Conservation (phyloP, 441 rosid species). For the Syzygium malaccense region DNA sequence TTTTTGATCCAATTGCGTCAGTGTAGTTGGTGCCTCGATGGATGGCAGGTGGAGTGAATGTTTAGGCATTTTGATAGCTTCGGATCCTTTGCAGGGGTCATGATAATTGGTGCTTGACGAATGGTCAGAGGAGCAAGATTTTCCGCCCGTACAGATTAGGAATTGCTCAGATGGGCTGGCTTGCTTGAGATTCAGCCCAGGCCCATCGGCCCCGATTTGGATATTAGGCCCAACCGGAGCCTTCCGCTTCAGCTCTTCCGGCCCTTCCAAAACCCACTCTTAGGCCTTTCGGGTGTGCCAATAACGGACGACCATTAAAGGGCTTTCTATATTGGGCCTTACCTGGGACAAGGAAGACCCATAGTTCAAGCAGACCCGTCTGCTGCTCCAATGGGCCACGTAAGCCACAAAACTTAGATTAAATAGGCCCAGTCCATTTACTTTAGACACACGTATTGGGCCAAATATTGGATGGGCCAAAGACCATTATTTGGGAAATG, state of each 20-base stretch:
- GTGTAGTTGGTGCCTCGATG: background rate
- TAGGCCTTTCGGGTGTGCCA: too few relatives aligned
- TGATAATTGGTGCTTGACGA: background rate
- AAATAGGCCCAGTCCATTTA: background rate
- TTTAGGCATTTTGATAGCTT: background rate
- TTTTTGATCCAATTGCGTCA: background rate
- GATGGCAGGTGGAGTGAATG: background rate
- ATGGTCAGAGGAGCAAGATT: background rate
- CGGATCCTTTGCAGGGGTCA: background rate
- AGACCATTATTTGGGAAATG: background rate
- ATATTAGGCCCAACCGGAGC: background rate
- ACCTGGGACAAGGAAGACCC: background rate
- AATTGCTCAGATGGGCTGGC: background rate
- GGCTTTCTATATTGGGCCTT: background rate
- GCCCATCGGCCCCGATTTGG: background rate
- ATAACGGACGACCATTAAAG: background rate
- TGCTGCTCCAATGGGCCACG: rapidly evolving
- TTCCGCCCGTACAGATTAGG: background rate
- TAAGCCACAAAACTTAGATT: background rate
- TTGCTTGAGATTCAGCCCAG: background rate
- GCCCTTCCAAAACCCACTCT: background rate
- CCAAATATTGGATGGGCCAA: background rate
- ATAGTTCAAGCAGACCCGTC: background rate
- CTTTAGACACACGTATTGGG: background rate
- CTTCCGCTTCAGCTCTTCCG: background rate